phyloP scores from a whole-genome alignment of 805 yeast species.

The Ogataea saltuana region DNA sequence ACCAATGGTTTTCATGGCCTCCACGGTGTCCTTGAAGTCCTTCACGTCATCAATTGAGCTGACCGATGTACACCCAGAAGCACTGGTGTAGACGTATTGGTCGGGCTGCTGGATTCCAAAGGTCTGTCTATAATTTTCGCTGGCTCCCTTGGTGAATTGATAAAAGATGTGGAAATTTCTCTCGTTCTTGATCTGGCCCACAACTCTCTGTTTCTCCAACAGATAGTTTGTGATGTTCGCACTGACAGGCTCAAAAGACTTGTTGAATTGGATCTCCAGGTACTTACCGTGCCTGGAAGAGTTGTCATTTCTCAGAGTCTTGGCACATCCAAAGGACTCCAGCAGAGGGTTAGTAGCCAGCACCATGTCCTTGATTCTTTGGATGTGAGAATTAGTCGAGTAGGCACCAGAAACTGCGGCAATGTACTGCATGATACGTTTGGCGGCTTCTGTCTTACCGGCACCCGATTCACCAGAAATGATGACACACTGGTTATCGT shows the following conservation, averaged over 20 bases:
- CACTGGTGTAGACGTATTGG: slow-evolving; percentile 84
- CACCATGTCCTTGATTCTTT: slow-evolving; percentile 93
- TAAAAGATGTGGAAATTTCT: slow-evolving; percentile 97
- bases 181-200: slow-evolving; percentile 89
- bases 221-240: slow-evolving; percentile 95
- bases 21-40: slow-evolving; percentile 78
- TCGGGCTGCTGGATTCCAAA: slow-evolving; percentile 95
- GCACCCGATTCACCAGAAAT: slow-evolving; percentile 98
- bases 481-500: slow-evolving; percentile 95
- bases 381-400: slow-evolving; percentile 65
- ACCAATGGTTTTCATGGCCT: slow-evolving; percentile 90
- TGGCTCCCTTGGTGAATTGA: slow-evolving; percentile 90
- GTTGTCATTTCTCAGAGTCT: slow-evolving; percentile 84
- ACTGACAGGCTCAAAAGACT: slow-evolving; percentile 82
- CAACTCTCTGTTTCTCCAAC: slow-evolving; percentile 94
- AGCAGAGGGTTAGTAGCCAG: slow-evolving; percentile 92
- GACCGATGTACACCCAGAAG: slow-evolving; percentile 82
- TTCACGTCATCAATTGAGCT: slow-evolving; percentile 80
- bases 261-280: slow-evolving; percentile 84
- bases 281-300: slow-evolving; percentile 93
- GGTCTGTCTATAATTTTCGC: slow-evolving; percentile 75
- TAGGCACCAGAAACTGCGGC: slow-evolving; percentile 80
- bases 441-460: slow-evolving; percentile 97
- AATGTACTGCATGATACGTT: slow-evolving; percentile 95
- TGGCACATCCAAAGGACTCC: slow-evolving; percentile 93